Base-by-base conservation (phyloP, 2,329 filamentous ascomycete species). In the Ceratocystis alfenasii region DNA sequence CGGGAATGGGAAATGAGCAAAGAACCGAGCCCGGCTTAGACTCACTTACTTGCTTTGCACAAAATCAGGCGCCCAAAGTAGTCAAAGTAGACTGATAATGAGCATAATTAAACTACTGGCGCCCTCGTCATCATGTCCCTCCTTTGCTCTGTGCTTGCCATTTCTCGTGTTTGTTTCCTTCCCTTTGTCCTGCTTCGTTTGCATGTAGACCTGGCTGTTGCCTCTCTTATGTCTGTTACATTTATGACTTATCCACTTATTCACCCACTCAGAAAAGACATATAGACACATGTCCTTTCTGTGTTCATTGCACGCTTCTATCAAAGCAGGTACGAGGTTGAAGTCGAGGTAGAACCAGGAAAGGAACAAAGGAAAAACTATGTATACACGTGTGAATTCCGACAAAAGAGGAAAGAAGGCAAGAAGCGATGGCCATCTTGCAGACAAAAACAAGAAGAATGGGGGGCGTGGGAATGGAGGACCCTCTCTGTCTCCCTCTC, bases 261-360 rank as follows among this genome's bases (percentile, higher is more conserved):
- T 30, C 8, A 10, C 25, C 12, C 20, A 6, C 28, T 33, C 28
- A 17, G 15, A 22, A 30, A 55, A 20, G 20, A 8, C 50, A 55
- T 12, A 41, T 41, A 41, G 36, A 41, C 36, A 25, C 22, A 20
- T 57, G 22, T 28, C 10, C 53, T 57, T 57, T 25, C 30, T 57
- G 25, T 57, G 28, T 12, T 28, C 53, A 57, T 28, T 57, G 53
- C 53, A 17, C 22, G 5, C 53, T 15, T 15, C 53, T 33, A 33
- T 57, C 53, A 33, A 57, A 57, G 53, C 53, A 57, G 53, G 53
- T 57, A 57, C 53, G 53, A 57, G 53, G 53, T 33, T n/a, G 53
- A 50, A 22, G 20, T 22, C 36, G 36, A 50, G 45, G n/a, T 6
- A 48, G 17, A 48, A 8, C 46, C 17, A 48, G 20, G 7, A 48